Base-by-base conservation (phyloP, 306 rosid genomes). In the Rubus parviflorus region DNA sequence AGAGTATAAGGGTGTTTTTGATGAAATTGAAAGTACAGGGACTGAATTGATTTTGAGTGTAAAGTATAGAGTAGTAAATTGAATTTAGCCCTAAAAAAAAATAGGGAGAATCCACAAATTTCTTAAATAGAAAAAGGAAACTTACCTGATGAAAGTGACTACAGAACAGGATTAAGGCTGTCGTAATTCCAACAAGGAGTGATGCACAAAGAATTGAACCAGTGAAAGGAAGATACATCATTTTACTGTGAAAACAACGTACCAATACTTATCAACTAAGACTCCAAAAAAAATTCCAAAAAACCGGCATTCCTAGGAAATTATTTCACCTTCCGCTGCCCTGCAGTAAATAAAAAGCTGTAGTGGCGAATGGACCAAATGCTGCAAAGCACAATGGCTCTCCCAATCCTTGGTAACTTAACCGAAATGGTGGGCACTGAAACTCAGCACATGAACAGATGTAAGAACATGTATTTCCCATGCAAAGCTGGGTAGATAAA, bases 371-470 rank as follows among this genome's bases (percentile, higher is more conserved):
- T 80, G 97, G 98, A 60, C 97, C 98, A 81, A 91, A 91, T 73
- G 96, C 98, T 58, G 96, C 92, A 74, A 91, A 91, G 85, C 98
- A 93, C 88, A 93, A 86, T 15, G 97, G 98, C 82, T 93, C 98
- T 78, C 98, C 97, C 6, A 93, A 79, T 54, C 98, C 98, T 23
- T 76, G 92, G 82, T 91, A 93, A 82, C 98, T 90, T 83, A 93
- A 78, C 77, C 98, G 87, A 88, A 88, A 93, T n/a, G 97, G 98
- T 4, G 96, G 98, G 79, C 93, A 88, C 98, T 93, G 92, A 82
- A 91, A 79, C 49, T 60, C 57, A 70, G n/a, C 38, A 65, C 22
- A 35, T 19, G 10, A 8, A 52, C 57, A 78, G 68, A 73, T 22
- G 46, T 53, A 19, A 38, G 78, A 47, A 8, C 14, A 30, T 8